Base-by-base conservation (phyloP, 345 rosid species). In the Pistacia atlantica region DNA sequence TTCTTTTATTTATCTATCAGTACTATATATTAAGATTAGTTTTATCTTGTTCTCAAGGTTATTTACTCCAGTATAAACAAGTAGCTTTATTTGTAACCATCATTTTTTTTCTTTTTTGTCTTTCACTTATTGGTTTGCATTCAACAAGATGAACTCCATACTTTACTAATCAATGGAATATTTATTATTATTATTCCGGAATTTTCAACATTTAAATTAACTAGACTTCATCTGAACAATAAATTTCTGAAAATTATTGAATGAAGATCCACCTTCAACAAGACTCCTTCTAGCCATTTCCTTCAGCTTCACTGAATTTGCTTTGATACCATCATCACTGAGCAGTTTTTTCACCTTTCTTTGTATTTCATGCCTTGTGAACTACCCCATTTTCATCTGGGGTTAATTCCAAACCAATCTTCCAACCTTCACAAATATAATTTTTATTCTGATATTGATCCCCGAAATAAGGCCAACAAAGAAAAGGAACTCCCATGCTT, bases 371-470 rank as follows among this genome's bases (percentile, higher is more conserved):
- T 75, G 71, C 77, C 84, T 78, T 9, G 78, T 77, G n/a, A 11
- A 74, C 48, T 49, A 84, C 60, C 42, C 84, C 88, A 69, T 74
- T 56, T 55, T 78, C 81, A 49, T 73, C 81, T 11, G 62, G 63
- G 3, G 0, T 35, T 8, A 87, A 38, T 4, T 13, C 55, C 25
- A 80, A 31, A 18, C 60, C 85, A 38, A 78, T 52, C 58, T 76
- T 82, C 88, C 80, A 76, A 35, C 63, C 35, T 11, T 86, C 69
- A 25, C 85, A 84, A 9, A 81, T 75, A 63, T 75, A 80, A 18
- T 46, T 75, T 18, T 65, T 81, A 42, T 84, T 88, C 31, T 74
- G 73, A 63, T 77, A 79, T 31, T 86, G 86, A 71, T 84, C 89
- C 0, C 16, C 77, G 1, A 65, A 48, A 65, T 79, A 77, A 48